Evolutionary conservation across 495 filamentous ascomycete species (phyloP).

Genomic region (Penicillium soppii): DNA sequence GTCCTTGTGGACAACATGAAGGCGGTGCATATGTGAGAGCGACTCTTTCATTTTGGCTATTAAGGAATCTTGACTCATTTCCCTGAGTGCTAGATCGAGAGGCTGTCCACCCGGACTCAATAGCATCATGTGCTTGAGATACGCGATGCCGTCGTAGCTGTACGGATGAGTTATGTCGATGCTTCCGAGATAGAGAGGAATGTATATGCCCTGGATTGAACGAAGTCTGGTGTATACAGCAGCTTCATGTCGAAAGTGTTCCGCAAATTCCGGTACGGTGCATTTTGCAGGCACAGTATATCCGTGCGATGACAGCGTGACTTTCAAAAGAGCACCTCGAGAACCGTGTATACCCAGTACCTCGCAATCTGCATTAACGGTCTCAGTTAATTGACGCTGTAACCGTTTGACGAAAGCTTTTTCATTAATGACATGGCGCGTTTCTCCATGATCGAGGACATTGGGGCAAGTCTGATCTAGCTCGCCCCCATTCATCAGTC

Average conservation of each 20-base stretch:
- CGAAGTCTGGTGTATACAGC: conserved; percentile 28
- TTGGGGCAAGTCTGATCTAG: conserved; percentile 43
- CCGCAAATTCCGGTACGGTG: conserved; percentile 17
- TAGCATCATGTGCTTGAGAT: conserved; percentile 3
- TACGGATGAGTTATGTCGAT: conserved; percentile 6
- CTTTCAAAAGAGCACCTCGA: conserved; percentile 36
- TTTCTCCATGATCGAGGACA: conserved; percentile 23
- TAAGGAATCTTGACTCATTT: neutral
- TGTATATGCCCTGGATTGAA: conserved; percentile 29
- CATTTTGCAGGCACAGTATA: conserved; percentile 42
- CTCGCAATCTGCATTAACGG: conserved; percentile 8
- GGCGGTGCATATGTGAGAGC: neutral
- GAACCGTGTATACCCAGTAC: conserved; percentile 25
- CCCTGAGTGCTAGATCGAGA: neutral
- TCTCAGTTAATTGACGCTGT: conserved; percentile 7
- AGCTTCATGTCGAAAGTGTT: conserved; percentile 26
- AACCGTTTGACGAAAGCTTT: conserved; percentile 5
- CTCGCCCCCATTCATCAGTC: conserved; percentile 28
- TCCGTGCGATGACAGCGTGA: conserved; percentile 33
- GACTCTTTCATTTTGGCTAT: conserved; percentile 1
- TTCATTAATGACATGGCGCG: conserved; percentile 1
- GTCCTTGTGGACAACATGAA: neutral
- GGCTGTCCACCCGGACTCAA: neutral
- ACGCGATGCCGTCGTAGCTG: conserved; percentile 5
- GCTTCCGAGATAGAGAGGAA: conserved; percentile 31